These are phyloP conservation scores for Salvia splendens DNA, from an alignment of 257 asterid genomes.

Conservation along the genomic window DNA sequence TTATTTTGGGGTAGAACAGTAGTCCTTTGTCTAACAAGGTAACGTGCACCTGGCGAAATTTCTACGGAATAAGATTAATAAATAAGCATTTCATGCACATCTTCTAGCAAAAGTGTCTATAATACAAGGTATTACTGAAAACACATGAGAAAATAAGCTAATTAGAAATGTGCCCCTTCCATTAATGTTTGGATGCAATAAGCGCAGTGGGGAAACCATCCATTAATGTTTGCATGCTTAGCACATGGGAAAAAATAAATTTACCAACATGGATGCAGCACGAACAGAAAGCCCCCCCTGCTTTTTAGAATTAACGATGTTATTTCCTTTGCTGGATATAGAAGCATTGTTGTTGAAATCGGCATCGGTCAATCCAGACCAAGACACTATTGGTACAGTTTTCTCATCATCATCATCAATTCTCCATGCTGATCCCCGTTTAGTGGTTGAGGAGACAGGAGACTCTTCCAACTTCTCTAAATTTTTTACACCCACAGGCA, in stretches of 20 bases:
- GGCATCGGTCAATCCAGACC: constrained; percentile 47
- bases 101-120: constrained; percentile 7
- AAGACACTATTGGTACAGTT: constrained; percentile 39
- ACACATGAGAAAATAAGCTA: background rate
- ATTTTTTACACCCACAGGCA: constrained; percentile 85
- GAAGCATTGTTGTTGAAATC: constrained; percentile 41
- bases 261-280: constrained; percentile 98
- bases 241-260: constrained; percentile 23
- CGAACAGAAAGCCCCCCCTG: constrained; percentile 82
- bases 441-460: constrained; percentile 42
- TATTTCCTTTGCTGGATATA: constrained; percentile 42
- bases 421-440: constrained; percentile 41
- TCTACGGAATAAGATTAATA: background rate
- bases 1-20: background rate
- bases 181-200: constrained; percentile 3
- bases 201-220: constrained; percentile 11
- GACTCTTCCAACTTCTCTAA: constrained; percentile 48
- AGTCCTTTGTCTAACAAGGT: constrained; percentile 14
- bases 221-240: background rate
- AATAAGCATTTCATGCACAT: background rate
- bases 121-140: constrained; percentile 5
- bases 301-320: constrained; percentile 49
- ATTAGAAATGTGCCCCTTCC: constrained; percentile 10
- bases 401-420: constrained; percentile 42
- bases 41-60: background rate